Evolutionary conservation across 2,329 filamentous ascomycete genomes (phyloP).

Genomic region (Fusarium guadeloupense): DNA sequence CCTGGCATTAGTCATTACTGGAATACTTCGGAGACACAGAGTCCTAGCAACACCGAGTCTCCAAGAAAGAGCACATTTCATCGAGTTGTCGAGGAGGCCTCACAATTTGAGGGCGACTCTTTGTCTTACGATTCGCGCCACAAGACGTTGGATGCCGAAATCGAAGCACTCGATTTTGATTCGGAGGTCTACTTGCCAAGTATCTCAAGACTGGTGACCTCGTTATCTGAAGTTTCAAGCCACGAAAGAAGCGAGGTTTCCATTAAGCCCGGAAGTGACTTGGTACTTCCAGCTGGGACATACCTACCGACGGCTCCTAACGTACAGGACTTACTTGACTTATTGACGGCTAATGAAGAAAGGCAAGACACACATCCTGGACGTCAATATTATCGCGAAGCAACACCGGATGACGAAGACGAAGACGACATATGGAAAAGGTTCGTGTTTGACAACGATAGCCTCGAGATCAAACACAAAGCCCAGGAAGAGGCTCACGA

Average conservation of each 20-base stretch:
- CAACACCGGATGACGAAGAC: constrained; percentile 28
- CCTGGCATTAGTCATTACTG: constrained; percentile 30
- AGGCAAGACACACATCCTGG: background rate
- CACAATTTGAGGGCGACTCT: background rate
- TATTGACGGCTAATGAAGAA: constrained; percentile 28
- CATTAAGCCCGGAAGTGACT: background rate
- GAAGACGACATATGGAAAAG: constrained; percentile 45
- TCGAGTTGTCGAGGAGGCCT: background rate
- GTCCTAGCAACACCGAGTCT: background rate
- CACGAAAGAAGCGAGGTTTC: background rate
- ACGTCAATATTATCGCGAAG: background rate
- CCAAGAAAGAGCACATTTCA: background rate
- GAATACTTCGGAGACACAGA: constrained; percentile 9
- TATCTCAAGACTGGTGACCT: background rate
- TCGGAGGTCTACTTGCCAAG: background rate
- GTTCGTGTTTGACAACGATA: constrained; percentile 42
- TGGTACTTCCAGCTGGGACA: constrained; percentile 2
- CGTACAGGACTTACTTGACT: constrained; percentile 35
- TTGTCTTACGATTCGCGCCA: background rate
- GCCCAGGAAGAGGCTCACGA: constrained; percentile 35
- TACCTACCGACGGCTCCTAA: constrained; percentile 10
- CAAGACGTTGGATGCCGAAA: background rate
- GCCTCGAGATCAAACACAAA: constrained; percentile 25
- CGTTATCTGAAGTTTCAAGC: background rate
- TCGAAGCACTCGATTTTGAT: constrained; percentile 1